Evolutionary conservation across 75 land plant genomes (phyloP).

Genomic region (Cryptomeria japonica): DNA sequence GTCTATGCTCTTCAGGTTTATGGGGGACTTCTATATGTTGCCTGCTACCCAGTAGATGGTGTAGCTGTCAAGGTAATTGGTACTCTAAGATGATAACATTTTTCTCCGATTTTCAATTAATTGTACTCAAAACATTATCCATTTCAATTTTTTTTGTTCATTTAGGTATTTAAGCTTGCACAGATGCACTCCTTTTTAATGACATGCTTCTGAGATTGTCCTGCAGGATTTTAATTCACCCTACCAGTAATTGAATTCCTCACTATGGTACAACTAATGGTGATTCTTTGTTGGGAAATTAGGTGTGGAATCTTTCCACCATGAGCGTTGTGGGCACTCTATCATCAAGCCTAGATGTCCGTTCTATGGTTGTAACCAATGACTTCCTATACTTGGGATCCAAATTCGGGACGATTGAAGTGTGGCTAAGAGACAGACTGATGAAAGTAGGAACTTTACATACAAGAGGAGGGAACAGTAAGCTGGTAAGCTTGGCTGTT

Average conservation of each 20-base stretch:
- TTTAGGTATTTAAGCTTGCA: too few species aligned
- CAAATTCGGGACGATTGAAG: constrained; percentile 48
- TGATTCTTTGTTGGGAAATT: constrained; percentile 2
- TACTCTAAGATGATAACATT: background rate
- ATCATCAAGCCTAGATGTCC: constrained; percentile 42
- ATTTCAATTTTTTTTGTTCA: background rate
- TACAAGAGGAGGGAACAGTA: constrained; percentile 21
- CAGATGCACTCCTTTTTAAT: too few species aligned
- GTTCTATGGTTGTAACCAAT: constrained; percentile 35
- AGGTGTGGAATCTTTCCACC: constrained; percentile 51
- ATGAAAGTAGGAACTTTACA: constrained; percentile 44
- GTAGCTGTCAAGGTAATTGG: constrained; percentile 49
- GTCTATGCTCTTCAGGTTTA: constrained; percentile 44
- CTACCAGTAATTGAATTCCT: background rate
- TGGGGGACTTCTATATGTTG: constrained; percentile 42
- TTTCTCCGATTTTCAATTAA: background rate
- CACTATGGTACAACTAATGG: background rate
- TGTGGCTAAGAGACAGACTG: constrained; percentile 49
- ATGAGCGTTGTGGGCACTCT: constrained; percentile 35
- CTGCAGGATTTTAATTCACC: too few species aligned
- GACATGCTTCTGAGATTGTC: too few species aligned
- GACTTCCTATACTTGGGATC: constrained; percentile 62
- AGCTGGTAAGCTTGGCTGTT: constrained; percentile 27
- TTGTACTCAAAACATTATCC: background rate
- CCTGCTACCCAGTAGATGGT: constrained; percentile 54